Percentiles rank a stretch among this genome's conserved stretches.
phyloP scores from a whole-genome alignment of 2,329 filamentous ascomycete genomes.

The Aspergillus quadrilineatus region DNA sequence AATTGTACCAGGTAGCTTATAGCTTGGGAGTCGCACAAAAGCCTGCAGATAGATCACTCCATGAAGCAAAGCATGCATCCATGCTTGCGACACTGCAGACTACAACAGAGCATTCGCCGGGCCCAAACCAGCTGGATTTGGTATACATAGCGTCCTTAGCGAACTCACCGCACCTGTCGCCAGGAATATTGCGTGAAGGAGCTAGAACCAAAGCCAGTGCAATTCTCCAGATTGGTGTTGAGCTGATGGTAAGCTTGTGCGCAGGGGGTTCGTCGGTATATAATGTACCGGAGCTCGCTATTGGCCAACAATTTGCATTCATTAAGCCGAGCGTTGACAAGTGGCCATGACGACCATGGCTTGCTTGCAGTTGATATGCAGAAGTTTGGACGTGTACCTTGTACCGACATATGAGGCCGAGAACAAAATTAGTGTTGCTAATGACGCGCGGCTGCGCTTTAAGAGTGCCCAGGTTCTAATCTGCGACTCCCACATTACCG shows the following conservation, averaged over 20 bases:
- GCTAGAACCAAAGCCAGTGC: too few species aligned
- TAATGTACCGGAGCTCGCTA: background rate
- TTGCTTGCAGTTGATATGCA: background rate
- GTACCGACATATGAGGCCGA: background rate
- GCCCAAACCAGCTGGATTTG: background rate
- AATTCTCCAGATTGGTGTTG: background rate
- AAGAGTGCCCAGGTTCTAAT: background rate
- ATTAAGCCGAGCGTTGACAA: background rate
- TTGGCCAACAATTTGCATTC: background rate
- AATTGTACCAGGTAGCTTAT: background rate
- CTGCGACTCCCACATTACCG: conserved; percentile 33
- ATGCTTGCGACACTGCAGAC: background rate
- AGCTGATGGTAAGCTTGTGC: background rate
- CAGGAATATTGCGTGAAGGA: too few species aligned
- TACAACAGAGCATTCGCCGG: background rate
- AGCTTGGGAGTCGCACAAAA: background rate
- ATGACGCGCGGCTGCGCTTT: background rate
- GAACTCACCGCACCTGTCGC: too few species aligned
- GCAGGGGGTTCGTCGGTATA: background rate
- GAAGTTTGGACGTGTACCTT: too few species aligned
- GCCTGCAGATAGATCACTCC: background rate
- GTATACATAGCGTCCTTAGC: too few species aligned
- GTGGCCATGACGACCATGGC: too few species aligned
- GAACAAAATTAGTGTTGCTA: background rate
- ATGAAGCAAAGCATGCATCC: background rate